Conservation (phyloP, 2,329 filamentous ascomycete genomes). For the Chaetomium sp. region DNA sequence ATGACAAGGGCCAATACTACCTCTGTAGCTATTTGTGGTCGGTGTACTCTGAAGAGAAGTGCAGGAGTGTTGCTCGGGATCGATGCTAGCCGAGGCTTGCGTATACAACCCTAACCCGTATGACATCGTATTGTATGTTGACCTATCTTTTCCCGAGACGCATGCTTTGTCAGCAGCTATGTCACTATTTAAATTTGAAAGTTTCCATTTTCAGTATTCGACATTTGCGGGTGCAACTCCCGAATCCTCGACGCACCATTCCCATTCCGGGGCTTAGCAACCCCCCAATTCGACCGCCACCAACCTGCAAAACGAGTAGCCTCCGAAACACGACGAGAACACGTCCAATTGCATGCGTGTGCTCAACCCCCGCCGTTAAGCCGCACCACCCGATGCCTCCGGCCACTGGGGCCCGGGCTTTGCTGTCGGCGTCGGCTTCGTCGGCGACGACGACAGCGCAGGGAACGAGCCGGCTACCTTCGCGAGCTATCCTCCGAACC, state of each 20-base stretch:
- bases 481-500: neutral
- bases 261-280: too few species aligned
- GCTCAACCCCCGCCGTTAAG: neutral
- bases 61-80: neutral
- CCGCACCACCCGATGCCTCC: conserved; percentile 19
- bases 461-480: conserved; percentile 6
- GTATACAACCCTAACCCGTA: conserved; percentile 6
- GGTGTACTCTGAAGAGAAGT: too few species aligned
- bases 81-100: neutral
- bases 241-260: too few species aligned
- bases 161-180: too few species aligned
- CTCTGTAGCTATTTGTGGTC: too few species aligned
- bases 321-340: too few species aligned
- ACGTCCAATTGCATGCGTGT: conserved; percentile 5
- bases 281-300: too few species aligned
- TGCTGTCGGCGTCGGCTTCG: conserved; percentile 20
- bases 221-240: too few species aligned
- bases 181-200: too few species aligned
- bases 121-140: neutral
- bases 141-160: too few species aligned
- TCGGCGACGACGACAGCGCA: conserved; percentile 13
- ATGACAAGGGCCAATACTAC: neutral
- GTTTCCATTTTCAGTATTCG: too few species aligned
- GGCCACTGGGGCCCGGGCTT: conserved; percentile 23
- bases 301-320: too few species aligned